Conservation (phyloP, 2,329 filamentous ascomycete genomes). For the Talaromyces funiculosus region DNA sequence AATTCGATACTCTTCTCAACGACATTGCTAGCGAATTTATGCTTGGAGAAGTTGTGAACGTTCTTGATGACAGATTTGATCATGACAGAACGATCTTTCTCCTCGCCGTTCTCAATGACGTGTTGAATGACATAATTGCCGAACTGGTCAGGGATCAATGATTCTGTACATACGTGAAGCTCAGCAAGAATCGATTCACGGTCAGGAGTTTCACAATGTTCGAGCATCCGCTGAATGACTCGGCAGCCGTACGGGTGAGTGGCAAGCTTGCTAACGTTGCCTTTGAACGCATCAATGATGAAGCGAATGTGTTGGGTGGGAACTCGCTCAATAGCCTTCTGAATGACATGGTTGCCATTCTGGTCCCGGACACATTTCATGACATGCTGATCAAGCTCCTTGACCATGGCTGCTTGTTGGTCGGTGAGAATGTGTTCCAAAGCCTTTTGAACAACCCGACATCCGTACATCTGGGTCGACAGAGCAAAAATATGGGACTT, state of each 20-base stretch:
- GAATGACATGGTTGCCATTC: constrained; percentile 94
- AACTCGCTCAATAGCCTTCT: constrained; percentile 81
- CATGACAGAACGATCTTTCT: constrained; percentile 66
- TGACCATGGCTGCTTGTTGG: constrained; percentile 77
- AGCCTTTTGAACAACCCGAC: constrained; percentile 94
- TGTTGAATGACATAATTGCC: constrained; percentile 97
- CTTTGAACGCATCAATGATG: constrained; percentile 73
- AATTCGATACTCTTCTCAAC: constrained; percentile 85
- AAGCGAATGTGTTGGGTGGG: constrained; percentile 75
- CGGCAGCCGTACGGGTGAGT: constrained; percentile 83
- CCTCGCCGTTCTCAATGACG: constrained; percentile 71
- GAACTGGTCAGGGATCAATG: constrained; percentile 77
- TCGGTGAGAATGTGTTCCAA: constrained; percentile 87
- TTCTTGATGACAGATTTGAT: constrained; percentile 67
- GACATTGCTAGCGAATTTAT: constrained; percentile 96
- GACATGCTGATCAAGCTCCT: constrained; percentile 73
- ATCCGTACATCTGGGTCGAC: constrained; percentile 86
- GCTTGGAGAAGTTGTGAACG: constrained; percentile 73
- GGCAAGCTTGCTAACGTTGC: constrained; percentile 67
- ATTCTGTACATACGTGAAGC: constrained; percentile 64
- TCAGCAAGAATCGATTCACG: constrained; percentile 69
- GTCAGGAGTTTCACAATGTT: constrained; percentile 69
- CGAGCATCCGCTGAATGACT: constrained; percentile 86
- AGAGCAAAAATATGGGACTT: constrained; percentile 73
- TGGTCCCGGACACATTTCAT: constrained; percentile 74